These are phyloP conservation scores for Verticillium isaacii DNA, from an alignment of 2,329 filamentous ascomycete genomes.

Conservation along the genomic window DNA sequence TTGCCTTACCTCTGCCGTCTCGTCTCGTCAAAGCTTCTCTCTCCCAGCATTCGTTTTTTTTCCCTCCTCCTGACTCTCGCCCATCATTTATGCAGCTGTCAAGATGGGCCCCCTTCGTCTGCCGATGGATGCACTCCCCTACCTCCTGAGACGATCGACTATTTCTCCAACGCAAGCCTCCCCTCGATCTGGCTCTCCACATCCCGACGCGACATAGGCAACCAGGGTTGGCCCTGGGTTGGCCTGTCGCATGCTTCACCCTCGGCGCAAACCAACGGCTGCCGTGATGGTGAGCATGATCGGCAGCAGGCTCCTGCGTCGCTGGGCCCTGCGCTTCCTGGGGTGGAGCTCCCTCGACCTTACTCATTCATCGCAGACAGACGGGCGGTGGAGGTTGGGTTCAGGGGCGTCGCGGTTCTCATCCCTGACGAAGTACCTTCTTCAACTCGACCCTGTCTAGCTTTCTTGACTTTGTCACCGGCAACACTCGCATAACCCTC, in stretches of 20 bases:
- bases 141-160: not conserved
- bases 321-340: not conserved
- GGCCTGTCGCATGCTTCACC: not conserved
- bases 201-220: not conserved
- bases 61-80: not conserved
- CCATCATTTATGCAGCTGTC: not conserved
- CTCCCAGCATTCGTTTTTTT: not conserved
- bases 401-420: not conserved
- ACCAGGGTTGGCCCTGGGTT: not conserved
- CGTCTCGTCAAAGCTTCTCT: not conserved
- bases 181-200: not conserved
- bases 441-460: not conserved
- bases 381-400: not conserved
- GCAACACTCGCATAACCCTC: not conserved
- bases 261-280: not conserved
- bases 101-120: not conserved
- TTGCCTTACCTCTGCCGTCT: not conserved
- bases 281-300: not conserved
- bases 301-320: not conserved
- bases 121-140: not conserved
- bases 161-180: not conserved
- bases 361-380: not conserved
- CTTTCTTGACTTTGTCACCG: not conserved
- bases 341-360: not conserved
- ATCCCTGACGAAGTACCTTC: not conserved